phyloP scores from a whole-genome alignment of 73 alveolate species.

The Durusdinium trenchii region DNA sequence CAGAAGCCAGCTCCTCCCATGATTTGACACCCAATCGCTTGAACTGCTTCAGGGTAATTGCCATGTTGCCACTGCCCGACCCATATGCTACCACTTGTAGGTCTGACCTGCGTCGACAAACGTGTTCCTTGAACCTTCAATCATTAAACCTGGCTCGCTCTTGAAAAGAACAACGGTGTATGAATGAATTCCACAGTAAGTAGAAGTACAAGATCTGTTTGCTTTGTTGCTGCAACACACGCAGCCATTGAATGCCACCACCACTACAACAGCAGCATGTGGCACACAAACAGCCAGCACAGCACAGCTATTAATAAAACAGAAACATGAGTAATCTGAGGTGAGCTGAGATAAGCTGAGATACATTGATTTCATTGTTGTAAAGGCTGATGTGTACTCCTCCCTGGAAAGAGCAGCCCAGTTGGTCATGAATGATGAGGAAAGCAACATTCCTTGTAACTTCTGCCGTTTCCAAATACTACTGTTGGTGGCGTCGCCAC shows the following conservation, averaged over 20 bases:
- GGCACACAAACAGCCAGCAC: too few species aligned
- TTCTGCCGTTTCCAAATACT: slow-evolving; percentile 3
- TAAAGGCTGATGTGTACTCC: not conserved
- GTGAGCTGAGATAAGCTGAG: too few species aligned
- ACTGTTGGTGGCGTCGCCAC: not conserved
- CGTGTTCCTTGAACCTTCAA: too few species aligned
- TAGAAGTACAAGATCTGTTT: too few species aligned
- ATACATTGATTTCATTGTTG: not conserved
- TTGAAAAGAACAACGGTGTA: too few species aligned
- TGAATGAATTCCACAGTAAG: too few species aligned
- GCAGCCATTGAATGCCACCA: too few species aligned
- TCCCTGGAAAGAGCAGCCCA: not conserved
- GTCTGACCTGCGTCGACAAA: slow-evolving; percentile 36
- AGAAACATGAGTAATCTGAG: too few species aligned
- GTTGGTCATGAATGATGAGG: not conserved
- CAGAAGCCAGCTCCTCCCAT: not conserved
- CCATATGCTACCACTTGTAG: not conserved
- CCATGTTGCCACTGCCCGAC: not conserved
- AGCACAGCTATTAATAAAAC: too few species aligned
- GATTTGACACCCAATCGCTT: not conserved
- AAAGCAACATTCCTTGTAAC: not conserved
- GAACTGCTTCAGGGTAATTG: not conserved
- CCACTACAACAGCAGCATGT: too few species aligned
- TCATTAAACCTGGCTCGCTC: too few species aligned
- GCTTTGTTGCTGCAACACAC: too few species aligned